Percentiles rank a stretch among this genome's conserved stretches.
Conservation (phyloP, 2,329 filamentous ascomycete genomes). For the Talaromyces rugulosus region DNA sequence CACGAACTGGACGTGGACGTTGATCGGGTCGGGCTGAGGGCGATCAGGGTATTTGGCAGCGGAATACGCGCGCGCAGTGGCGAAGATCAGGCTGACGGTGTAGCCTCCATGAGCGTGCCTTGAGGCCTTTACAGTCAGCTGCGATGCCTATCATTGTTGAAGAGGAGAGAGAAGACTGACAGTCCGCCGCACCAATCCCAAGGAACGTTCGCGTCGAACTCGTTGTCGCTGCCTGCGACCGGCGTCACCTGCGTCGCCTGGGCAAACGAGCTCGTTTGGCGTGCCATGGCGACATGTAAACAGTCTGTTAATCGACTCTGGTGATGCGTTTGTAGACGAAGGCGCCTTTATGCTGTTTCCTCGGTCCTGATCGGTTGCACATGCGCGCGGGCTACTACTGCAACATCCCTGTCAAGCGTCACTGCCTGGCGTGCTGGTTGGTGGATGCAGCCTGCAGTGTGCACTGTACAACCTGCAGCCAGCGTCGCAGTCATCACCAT, state of each 20-base stretch:
- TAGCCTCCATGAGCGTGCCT: conserved; percentile 11
- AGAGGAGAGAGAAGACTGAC: conserved; percentile 2
- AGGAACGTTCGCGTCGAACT: conserved; percentile 7
- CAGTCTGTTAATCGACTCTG: not conserved
- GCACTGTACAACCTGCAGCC: no score
- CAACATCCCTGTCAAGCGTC: not conserved
- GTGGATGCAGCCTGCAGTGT: no score
- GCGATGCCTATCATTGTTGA: not conserved
- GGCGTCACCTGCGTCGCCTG: conserved; percentile 7
- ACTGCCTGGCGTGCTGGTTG: not conserved
- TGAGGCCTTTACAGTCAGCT: not conserved
- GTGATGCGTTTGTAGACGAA: not conserved
- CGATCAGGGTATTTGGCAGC: conserved; percentile 8
- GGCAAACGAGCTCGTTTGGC: conserved; percentile 5
- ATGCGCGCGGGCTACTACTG: not conserved
- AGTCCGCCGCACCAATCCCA: conserved; percentile 10
- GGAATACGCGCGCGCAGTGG: conserved; percentile 8
- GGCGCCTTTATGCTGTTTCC: not conserved
- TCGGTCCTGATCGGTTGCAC: not conserved
- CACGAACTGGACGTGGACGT: conserved; percentile 9
- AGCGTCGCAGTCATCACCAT: not conserved
- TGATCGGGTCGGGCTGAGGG: conserved; percentile 10
- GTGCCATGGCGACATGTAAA: not conserved
- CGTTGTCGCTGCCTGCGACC: conserved; percentile 5
- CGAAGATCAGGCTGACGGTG: conserved; percentile 9